Evolutionary conservation across 2,329 filamentous ascomycete genomes (phyloP).

Genomic region (Pseudophaeomoniella oleicola): DNA sequence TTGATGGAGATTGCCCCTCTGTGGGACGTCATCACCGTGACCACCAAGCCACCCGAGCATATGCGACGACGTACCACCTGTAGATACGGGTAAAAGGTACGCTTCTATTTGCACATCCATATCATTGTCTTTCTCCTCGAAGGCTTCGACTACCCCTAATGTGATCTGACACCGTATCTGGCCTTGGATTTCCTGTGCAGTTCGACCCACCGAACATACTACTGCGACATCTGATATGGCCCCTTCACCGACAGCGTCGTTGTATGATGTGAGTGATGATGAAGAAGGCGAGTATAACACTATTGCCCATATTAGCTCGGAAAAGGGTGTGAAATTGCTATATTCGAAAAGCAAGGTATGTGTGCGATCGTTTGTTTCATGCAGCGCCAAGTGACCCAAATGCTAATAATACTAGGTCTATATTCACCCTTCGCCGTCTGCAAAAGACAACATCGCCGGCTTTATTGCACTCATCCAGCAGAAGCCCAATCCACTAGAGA

Average conservation of each 20-base stretch:
- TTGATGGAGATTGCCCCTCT: neutral
- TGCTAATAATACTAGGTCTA: constrained; percentile 52
- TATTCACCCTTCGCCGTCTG: constrained; percentile 80
- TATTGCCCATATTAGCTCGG: constrained; percentile 63
- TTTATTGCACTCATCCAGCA: constrained; percentile 91
- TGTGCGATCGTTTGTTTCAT: constrained; percentile 3
- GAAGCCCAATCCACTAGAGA: constrained; percentile 37
- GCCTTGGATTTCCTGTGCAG: no score
- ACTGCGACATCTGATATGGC: constrained; percentile 14
- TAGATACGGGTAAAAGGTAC: no score
- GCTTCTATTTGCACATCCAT: no score
- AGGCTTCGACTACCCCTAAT: no score
- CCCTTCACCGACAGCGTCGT: constrained; percentile 69
- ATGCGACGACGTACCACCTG: no score
- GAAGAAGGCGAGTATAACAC: constrained; percentile 93
- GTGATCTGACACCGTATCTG: no score
- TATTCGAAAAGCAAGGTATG: constrained; percentile 91
- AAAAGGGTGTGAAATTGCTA: constrained; percentile 78
- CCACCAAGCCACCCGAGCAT: no score
- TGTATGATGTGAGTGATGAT: constrained; percentile 93
- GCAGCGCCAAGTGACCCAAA: constrained; percentile 1
- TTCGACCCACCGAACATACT: no score
- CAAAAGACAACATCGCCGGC: constrained; percentile 90
- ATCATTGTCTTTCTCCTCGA: no score
- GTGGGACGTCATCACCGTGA: constrained; percentile 5